Conservation (phyloP, 1,284 basidiomycete species). For the Ustilago hordei region DNA sequence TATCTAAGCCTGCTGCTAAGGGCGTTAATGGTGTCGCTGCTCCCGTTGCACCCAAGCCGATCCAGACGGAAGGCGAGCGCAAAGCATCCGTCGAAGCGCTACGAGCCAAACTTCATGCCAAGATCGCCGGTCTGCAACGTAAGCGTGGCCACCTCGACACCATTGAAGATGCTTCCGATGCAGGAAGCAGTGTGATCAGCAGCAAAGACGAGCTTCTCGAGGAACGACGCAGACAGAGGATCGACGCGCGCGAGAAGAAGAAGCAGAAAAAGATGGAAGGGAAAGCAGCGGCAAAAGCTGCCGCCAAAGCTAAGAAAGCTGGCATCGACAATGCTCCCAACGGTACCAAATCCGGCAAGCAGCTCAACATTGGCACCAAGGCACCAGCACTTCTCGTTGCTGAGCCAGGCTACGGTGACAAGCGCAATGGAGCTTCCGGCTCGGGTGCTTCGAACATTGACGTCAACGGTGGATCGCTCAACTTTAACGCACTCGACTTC, state of each 20-base stretch:
- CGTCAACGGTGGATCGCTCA: conserved; percentile 41
- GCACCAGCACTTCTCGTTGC: conserved; percentile 57
- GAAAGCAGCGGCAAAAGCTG: conserved; percentile 35
- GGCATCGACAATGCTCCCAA: conserved; percentile 29
- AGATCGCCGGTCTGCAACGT: conserved; percentile 59
- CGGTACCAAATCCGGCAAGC: conserved; percentile 26
- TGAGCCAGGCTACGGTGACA: conserved; percentile 43
- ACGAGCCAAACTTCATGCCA: conserved; percentile 61
- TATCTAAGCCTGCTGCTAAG: conserved; percentile 3
- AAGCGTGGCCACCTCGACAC: conserved; percentile 47
- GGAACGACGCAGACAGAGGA: conserved; percentile 61
- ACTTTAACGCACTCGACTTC: conserved; percentile 58
- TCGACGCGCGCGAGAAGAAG: conserved; percentile 64
- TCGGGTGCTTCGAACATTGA: conserved; percentile 28
- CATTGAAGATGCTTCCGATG: conserved; percentile 35
- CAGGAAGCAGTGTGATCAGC: conserved; percentile 47
- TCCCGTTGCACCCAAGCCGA: conserved; percentile 18
- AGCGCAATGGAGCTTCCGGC: conserved; percentile 23
- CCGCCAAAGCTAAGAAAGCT: conserved; percentile 38
- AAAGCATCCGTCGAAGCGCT: conserved; percentile 56
- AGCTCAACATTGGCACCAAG: conserved; percentile 37
- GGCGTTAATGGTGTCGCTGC: conserved; percentile 5
- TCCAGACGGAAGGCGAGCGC: conserved; percentile 51
- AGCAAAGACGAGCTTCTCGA: conserved; percentile 65
- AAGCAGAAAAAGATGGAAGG: conserved; percentile 61